Conservation (phyloP, 1,139 yeast species). For the Yamadazyma membranifaciens region DNA sequence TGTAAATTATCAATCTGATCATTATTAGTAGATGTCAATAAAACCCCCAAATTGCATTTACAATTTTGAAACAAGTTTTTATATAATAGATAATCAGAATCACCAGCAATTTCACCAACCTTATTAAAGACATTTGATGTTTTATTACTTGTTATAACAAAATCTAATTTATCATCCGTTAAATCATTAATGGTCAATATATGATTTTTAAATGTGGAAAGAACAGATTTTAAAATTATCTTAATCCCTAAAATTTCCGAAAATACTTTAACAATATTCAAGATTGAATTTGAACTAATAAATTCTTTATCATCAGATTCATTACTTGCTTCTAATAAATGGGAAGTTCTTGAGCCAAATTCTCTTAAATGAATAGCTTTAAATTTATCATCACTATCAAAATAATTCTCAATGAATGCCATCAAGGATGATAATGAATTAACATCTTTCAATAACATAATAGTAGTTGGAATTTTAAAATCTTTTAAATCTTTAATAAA, state of each 20-base stretch:
- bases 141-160: constrained; percentile 26
- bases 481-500: constrained; percentile 20
- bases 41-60: constrained; percentile 31
- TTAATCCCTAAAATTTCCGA: constrained; percentile 49
- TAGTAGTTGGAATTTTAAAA: constrained; percentile 23
- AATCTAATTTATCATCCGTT: constrained; percentile 23
- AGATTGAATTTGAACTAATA: constrained; percentile 44
- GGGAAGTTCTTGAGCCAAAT: constrained; percentile 65
- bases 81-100: constrained; percentile 21
- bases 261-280: constrained; percentile 54
- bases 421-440: constrained; percentile 34
- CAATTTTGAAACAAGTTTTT: constrained; percentile 25
- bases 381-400: constrained; percentile 29
- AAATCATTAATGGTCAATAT: constrained; percentile 32
- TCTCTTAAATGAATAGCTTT: constrained; percentile 59
- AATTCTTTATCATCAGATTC: constrained; percentile 21
- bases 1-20: constrained; percentile 4
- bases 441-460: constrained; percentile 29
- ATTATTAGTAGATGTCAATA: constrained; percentile 17
- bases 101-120: constrained; percentile 19
- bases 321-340: constrained; percentile 61
- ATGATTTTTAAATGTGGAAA: constrained; percentile 41
- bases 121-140: constrained; percentile 19
- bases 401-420: constrained; percentile 24
- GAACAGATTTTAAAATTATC: constrained; percentile 51